Evolutionary conservation across 345 rosid species (phyloP), one percentile per base, ranked within the genome.

Genomic region (Salix udensis): DNA sequence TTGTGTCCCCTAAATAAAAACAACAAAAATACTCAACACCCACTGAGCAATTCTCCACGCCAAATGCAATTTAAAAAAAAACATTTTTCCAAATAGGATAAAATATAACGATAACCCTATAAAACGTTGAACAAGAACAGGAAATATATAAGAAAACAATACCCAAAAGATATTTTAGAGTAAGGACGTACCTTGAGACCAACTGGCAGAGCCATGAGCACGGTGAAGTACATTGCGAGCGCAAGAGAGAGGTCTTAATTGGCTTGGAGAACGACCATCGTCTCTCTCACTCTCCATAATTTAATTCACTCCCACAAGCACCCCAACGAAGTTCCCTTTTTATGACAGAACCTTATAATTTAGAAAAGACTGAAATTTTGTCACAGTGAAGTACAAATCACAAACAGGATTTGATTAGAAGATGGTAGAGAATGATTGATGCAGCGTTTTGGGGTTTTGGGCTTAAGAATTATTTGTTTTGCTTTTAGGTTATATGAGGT

Each of bases 171-270:
- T 23, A 53, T 13, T 55, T 19, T 53, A 60, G 3, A 65, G 7
- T 0, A 1, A 70, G n/a, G 44, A 39, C 28, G n/a, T 60, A 93
- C 99, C 99, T 88, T 93, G 98, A 40, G 90, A 85, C 98, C 98
- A 96, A 79, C 92, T 91, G 31, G 98, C 97, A 28, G 99, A 96
- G 71, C 99, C 99, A 84, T 96, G 96, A 65, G 98, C 92, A 52
- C 96, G 96, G 80, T 92, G 87, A 68, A 91, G 98, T 70, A 89
- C 82, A 79, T 83, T 88, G 60, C 91, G 93, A 21, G 94, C 84
- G 82, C 94, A 91, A 65, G 93, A 83, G 8, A 93, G 87, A 4
- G 94, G 97, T 79, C 98, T 88, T 80, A 93, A 79, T 31, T 96
- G 99, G 82, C 88, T 90, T 18, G 85, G 85, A 5, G 82, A 81